A percentile compares a stretch with the other conserved stretches of the same genome.
These are phyloP conservation scores for Saccharomyces hybrid DNA, from an alignment of 1,139 yeast species.

Conservation along the genomic window DNA sequence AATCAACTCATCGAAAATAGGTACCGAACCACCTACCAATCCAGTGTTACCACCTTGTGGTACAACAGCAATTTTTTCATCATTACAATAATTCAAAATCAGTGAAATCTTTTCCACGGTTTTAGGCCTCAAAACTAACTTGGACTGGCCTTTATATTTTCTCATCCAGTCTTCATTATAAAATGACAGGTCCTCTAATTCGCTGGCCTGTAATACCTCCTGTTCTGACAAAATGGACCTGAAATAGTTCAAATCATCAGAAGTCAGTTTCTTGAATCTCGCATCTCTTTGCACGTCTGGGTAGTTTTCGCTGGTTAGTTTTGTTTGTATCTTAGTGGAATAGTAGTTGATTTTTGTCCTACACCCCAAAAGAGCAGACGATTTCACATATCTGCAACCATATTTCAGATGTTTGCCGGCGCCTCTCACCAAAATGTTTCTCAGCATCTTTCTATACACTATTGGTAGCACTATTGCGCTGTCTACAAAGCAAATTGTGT, in stretches of 20 bases:
- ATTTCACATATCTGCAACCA: not conserved
- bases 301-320: slow-evolving; percentile 55
- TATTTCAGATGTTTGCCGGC: not conserved
- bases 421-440: not conserved
- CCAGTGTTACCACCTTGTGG: slow-evolving; percentile 99
- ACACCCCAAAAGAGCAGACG: not conserved
- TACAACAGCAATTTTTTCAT: slow-evolving; percentile 63
- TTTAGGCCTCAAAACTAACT: slow-evolving; percentile 77
- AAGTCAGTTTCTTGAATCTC: slow-evolving; percentile 40
- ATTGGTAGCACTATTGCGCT: not conserved
- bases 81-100: slow-evolving; percentile 78
- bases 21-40: slow-evolving; percentile 88
- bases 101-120: slow-evolving; percentile 70
- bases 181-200: slow-evolving; percentile 39
- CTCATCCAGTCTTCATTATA: slow-evolving; percentile 96
- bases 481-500: not conserved
- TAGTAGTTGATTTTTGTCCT: not conserved
- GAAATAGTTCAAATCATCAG: slow-evolving; percentile 55
- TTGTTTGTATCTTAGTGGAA: slow-evolving; percentile 2
- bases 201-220: slow-evolving; percentile 44
- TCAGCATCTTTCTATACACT: not conserved
- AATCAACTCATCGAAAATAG: slow-evolving; percentile 85
- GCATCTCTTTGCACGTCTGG: slow-evolving; percentile 45
- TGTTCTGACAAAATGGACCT: slow-evolving; percentile 46
- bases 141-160: slow-evolving; percentile 83